phyloP scores from a whole-genome alignment of 2,329 filamentous ascomycete genomes.

The Graphilbum sp. region DNA sequence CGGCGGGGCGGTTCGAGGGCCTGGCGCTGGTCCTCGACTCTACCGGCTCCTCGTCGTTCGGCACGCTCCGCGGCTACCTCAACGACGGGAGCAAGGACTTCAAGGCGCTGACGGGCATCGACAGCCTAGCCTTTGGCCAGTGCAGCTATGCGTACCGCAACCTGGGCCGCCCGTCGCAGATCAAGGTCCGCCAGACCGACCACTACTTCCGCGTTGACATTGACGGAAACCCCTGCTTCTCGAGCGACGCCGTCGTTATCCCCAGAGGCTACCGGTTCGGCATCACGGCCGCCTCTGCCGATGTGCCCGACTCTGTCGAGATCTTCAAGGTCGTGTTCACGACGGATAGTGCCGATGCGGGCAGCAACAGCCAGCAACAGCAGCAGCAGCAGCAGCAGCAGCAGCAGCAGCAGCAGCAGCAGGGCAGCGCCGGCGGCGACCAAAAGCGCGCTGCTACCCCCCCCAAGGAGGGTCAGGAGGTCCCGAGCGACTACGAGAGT shows the following conservation, averaged over 20 bases:
- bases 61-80: slow-evolving; percentile 78
- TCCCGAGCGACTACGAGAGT: slow-evolving; percentile 13
- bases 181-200: slow-evolving; percentile 54
- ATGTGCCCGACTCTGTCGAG: slow-evolving; percentile 90
- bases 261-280: slow-evolving; percentile 74
- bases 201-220: slow-evolving; percentile 60
- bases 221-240: slow-evolving; percentile 70
- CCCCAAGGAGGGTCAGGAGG: slow-evolving; percentile 4
- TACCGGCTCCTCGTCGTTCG: slow-evolving; percentile 52
- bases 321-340: slow-evolving; percentile 72
- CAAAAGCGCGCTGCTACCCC: too few species aligned
- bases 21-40: slow-evolving; percentile 74
- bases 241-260: slow-evolving; percentile 61
- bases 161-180: slow-evolving; percentile 63
- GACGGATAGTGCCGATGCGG: slow-evolving; percentile 27
- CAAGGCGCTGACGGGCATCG: slow-evolving; percentile 61
- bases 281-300: slow-evolving; percentile 72
- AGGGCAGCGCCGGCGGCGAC: slow-evolving; percentile 4
- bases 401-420: slow-evolving; percentile 5
- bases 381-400: slow-evolving; percentile 9
- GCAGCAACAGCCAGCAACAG: slow-evolving; percentile 12
- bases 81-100: slow-evolving; percentile 81
- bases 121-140: slow-evolving; percentile 81
- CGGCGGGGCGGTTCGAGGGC: slow-evolving; percentile 74
- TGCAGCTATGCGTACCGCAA: slow-evolving; percentile 88